Evolutionary conservation across 140 eudicot species (phyloP), one percentile per base, ranked within the genome.

Genomic region (Stevia rebaudiana): DNA sequence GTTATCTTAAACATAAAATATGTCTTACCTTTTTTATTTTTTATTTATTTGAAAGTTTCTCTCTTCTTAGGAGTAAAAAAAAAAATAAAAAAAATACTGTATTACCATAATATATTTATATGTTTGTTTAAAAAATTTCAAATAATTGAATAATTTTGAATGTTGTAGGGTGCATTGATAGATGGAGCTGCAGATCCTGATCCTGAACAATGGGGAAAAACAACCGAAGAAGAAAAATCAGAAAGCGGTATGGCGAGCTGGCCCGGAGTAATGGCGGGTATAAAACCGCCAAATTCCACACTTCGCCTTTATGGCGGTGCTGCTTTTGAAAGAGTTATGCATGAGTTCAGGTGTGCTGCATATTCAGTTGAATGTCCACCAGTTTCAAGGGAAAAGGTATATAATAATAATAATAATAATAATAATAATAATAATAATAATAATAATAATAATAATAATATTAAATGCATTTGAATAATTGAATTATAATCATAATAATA

Each of bases 191-290:
- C 89, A 3, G 95, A 92, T 68, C 96, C 96, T 11, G 88, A 83
- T 40, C 96, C 98, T 1, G 95, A 85, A 72, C 89, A 84, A 65
- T 92, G 96, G 96, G 98, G 98, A n/a, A 92, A 67, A 79, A 92
- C 95, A 79, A 87, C 95, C 2, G 83, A 75, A 50, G 98, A 92
- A 75, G 98, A 88, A 68, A 76, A 84, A 44, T 82, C 79, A 47
- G 95, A 88, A 73, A 85, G 95, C 78, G 96, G 95, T 35, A 77
- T 85, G 72, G 92, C 84, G 22, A 74, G 80, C 55, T 92, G 98
- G 98, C 96, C 96, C 35, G 96, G 98, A 68, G 90, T 92, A 56
- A 73, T 73, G 12, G 74, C 73, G 11, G 83, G 72, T 71, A 74
- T 76, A 50, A 88, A 81, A 74, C 98, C 98, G 55, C 92, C 96